phyloP scores from a whole-genome alignment of 2,329 filamentous ascomycete genomes.

The Lecanicillium sp. region DNA sequence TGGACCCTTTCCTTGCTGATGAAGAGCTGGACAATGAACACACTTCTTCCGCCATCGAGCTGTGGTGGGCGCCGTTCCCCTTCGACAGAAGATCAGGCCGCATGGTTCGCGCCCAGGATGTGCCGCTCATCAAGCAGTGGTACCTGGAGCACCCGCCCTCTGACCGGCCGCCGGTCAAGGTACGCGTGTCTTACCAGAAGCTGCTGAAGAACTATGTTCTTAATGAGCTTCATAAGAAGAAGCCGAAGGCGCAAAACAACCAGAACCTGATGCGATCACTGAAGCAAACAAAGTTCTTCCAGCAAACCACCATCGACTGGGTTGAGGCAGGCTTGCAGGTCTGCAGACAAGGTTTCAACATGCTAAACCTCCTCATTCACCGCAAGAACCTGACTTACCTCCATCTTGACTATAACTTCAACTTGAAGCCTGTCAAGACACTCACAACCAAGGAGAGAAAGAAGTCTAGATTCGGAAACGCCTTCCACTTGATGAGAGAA shows the following conservation, averaged over 20 bases:
- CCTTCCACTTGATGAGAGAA: slow-evolving; percentile 98
- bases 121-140: slow-evolving; percentile 95
- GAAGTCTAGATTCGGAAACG: slow-evolving; percentile 98
- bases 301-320: slow-evolving; percentile 98
- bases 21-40: slow-evolving; percentile 85
- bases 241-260: slow-evolving; percentile 90
- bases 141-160: slow-evolving; percentile 93
- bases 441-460: slow-evolving; percentile 98
- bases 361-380: slow-evolving; percentile 95
- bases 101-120: slow-evolving; percentile 96
- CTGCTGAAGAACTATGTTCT: slow-evolving; percentile 91
- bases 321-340: slow-evolving; percentile 98
- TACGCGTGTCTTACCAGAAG: slow-evolving; percentile 97
- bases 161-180: slow-evolving; percentile 83
- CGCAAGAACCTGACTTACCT: slow-evolving; percentile 97
- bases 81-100: slow-evolving; percentile 89
- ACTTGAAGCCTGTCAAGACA: slow-evolving; percentile 97
- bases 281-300: slow-evolving; percentile 98
- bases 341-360: slow-evolving; percentile 97
- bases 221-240: slow-evolving; percentile 94
- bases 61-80: slow-evolving; percentile 98
- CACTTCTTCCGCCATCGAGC: slow-evolving; percentile 80
- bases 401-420: slow-evolving; percentile 99
- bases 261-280: slow-evolving; percentile 84
- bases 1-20: slow-evolving; percentile 83